These are phyloP conservation scores for Paraurostyla sp. DNA, from an alignment of 73 alveolate species.

Conservation along the genomic window DNA sequence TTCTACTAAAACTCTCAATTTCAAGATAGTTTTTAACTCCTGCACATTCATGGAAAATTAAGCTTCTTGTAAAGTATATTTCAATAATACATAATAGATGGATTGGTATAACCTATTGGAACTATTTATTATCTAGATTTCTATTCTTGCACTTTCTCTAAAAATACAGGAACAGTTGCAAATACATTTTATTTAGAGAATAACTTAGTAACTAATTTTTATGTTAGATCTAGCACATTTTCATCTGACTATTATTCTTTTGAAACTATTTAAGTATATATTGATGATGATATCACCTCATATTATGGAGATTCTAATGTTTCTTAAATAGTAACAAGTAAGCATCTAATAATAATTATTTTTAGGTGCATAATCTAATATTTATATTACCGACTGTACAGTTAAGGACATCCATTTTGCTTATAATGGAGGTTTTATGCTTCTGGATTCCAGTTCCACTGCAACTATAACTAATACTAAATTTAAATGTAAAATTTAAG, in stretches of 20 bases:
- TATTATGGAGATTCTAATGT: not conserved
- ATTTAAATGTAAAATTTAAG: not conserved
- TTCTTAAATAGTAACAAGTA: too few relatives aligned
- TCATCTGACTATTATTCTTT: not conserved
- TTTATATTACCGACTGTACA: not conserved
- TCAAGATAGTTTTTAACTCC: too few relatives aligned
- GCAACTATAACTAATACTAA: not conserved
- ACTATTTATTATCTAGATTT: not conserved
- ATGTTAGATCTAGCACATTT: not conserved
- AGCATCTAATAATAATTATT: too few relatives aligned
- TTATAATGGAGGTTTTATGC: not conserved
- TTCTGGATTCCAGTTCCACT: not conserved
- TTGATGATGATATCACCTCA: not conserved
- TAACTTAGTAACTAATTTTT: not conserved
- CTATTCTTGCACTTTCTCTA: not conserved
- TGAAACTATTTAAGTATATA: not conserved
- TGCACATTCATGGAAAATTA: not conserved
- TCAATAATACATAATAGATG: not conserved
- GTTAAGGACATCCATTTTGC: not conserved
- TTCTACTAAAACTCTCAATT: too few relatives aligned
- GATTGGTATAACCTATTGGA: not conserved
- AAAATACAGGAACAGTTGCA: not conserved
- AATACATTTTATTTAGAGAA: not conserved
- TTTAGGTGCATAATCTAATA: not conserved
- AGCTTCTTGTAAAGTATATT: conserved; percentile 1